Conservation (phyloP, 2,329 filamentous ascomycete species). For the Xylariaceae sp. region DNA sequence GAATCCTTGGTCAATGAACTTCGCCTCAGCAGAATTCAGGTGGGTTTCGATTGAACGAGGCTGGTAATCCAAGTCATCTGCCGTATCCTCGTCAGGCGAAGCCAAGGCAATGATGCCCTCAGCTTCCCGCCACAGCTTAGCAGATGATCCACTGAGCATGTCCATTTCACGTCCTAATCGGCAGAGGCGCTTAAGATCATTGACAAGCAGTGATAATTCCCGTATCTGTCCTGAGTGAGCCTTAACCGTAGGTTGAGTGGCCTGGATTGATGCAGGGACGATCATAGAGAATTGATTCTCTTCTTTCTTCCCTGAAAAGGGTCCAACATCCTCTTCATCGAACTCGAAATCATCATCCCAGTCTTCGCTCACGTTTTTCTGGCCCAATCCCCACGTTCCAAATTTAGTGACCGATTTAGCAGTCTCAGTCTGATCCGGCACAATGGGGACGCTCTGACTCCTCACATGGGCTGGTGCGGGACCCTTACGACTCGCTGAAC, state of each 20-base stretch:
- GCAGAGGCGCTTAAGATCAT: conserved; percentile 78
- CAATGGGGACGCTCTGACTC: conserved; percentile 79
- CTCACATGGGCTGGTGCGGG: conserved; percentile 73
- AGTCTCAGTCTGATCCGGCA: conserved; percentile 63
- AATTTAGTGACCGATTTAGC: conserved; percentile 68
- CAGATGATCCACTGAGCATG: conserved; percentile 62
- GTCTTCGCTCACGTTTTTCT: conserved; percentile 79
- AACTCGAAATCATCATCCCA: conserved; percentile 93
- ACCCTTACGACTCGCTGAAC: conserved; percentile 66
- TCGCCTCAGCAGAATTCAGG: conserved; percentile 45
- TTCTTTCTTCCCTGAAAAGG: conserved; percentile 41
- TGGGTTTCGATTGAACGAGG: conserved; percentile 44
- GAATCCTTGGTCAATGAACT: conserved; percentile 51
- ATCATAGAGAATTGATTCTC: conserved; percentile 57
- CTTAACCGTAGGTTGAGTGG: conserved; percentile 79
- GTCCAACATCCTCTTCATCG: conserved; percentile 45
- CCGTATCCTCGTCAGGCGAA: conserved; percentile 65
- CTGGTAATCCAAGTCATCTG: conserved; percentile 43
- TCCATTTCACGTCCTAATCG: conserved; percentile 69
- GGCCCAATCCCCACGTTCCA: conserved; percentile 80
- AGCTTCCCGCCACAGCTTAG: conserved; percentile 74
- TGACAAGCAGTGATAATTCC: conserved; percentile 79
- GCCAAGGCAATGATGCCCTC: conserved; percentile 88
- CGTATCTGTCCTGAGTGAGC: conserved; percentile 83
- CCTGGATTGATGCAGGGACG: conserved; percentile 79